Conservation (phyloP, 768 basidiomycete species). For the Phanerochaete carnosa region DNA sequence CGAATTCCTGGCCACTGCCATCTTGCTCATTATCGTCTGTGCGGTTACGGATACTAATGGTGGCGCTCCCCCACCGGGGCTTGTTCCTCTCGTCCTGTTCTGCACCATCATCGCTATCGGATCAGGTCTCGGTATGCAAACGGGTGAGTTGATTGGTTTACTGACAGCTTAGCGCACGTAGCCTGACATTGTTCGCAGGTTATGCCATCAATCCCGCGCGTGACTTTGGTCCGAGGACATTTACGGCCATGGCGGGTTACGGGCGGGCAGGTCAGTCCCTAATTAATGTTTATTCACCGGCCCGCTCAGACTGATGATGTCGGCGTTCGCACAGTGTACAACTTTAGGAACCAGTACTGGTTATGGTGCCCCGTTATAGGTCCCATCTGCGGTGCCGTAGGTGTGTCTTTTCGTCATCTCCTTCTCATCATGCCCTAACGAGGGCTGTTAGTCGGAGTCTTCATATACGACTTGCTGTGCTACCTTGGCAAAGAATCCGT, state of each 20-base stretch:
- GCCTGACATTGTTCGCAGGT: slow-evolving; percentile 27
- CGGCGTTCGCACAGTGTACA: slow-evolving; percentile 1
- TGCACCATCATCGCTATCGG: slow-evolving; percentile 56
- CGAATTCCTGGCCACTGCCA: slow-evolving; percentile 52
- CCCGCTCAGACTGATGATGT: neutral
- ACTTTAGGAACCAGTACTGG: slow-evolving; percentile 60
- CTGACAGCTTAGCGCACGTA: neutral
- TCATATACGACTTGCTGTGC: slow-evolving; percentile 56
- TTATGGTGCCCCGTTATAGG: slow-evolving; percentile 63
- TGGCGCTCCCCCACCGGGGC: slow-evolving; percentile 42
- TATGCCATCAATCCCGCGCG: slow-evolving; percentile 70
- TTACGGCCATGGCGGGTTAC: slow-evolving; percentile 72
- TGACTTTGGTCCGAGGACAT: slow-evolving; percentile 65
- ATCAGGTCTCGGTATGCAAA: slow-evolving; percentile 57
- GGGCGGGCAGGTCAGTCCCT: slow-evolving; percentile 28
- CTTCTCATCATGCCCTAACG: neutral
- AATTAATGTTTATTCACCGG: neutral
- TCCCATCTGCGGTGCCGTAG: slow-evolving; percentile 54
- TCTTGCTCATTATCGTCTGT: slow-evolving; percentile 53
- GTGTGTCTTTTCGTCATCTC: slow-evolving; percentile 7
- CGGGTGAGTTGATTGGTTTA: slow-evolving; percentile 20
- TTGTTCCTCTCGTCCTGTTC: slow-evolving; percentile 54
- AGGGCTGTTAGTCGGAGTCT: slow-evolving; percentile 33
- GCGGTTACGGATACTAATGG: slow-evolving; percentile 54
- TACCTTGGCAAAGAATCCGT: slow-evolving; percentile 56